A percentile compares a stretch with the other conserved stretches of the same genome.
Conservation (phyloP, 371 early-diverging fungal species). For the Apophysomyces variabilis region DNA sequence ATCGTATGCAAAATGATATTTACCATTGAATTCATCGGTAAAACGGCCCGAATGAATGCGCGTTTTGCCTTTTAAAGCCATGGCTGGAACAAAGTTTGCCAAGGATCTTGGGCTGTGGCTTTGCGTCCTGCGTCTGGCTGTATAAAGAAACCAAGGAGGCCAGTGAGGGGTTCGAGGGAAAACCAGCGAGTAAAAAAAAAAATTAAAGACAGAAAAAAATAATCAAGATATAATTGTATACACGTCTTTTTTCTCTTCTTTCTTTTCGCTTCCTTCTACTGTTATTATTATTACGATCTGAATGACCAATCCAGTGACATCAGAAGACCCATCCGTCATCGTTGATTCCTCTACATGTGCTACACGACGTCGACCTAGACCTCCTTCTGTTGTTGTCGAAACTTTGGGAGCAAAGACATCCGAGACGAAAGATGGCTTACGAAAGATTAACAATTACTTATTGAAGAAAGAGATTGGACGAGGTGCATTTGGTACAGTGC, state of each 20-base stretch:
- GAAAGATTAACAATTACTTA: conserved; percentile 82
- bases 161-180: not conserved
- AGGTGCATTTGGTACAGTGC: conserved; percentile 91
- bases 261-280: not conserved
- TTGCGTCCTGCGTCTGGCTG: conserved; percentile 3
- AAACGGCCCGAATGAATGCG: not conserved
- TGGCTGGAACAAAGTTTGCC: conserved; percentile 12
- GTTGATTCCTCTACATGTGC: conserved; percentile 3
- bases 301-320: conserved; percentile 9
- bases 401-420: conserved; percentile 73
- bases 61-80: conserved; percentile 8
- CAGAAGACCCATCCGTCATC: not conserved
- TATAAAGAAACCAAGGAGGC: not conserved
- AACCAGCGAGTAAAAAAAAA: not conserved
- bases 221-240: too few species aligned
- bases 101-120: conserved; percentile 6
- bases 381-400: conserved; percentile 61
- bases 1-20: not conserved
- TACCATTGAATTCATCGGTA: not conserved
- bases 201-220: not conserved
- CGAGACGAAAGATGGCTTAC: conserved; percentile 70
- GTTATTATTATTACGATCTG: not conserved
- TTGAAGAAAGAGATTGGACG: conserved; percentile 78
- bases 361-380: conserved; percentile 21
- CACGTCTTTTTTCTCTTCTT: too few species aligned